These are phyloP conservation scores for Protea cynaroides DNA, from an alignment of 164 flowering plant genomes.

Conservation along the genomic window DNA sequence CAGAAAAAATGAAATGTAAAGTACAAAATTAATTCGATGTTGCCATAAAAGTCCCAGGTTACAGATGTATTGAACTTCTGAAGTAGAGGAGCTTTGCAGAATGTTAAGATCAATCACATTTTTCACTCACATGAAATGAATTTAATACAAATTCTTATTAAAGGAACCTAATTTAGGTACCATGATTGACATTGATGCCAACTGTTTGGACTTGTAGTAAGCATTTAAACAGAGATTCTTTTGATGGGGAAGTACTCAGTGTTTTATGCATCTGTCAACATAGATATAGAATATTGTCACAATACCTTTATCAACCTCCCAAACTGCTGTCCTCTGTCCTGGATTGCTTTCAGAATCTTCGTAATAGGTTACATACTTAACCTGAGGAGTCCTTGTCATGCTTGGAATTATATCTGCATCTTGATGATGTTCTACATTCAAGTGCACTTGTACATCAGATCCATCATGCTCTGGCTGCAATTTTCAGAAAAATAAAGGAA, in stretches of 20 bases:
- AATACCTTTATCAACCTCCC: constrained; percentile 91
- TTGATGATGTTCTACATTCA: constrained; percentile 66
- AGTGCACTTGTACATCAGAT: constrained; percentile 74
- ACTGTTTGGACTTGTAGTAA: too few relatives aligned
- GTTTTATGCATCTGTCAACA: background rate
- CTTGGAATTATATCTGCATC: constrained; percentile 74
- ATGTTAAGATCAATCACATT: too few relatives aligned
- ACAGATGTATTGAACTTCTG: too few relatives aligned
- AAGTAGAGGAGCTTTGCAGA: too few relatives aligned
- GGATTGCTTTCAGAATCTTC: constrained; percentile 96
- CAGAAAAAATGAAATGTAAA: too few relatives aligned
- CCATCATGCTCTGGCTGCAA: constrained; percentile 95
- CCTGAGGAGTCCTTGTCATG: constrained; percentile 77
- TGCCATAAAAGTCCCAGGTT: too few relatives aligned
- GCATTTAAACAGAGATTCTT: too few relatives aligned
- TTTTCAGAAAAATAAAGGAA: background rate
- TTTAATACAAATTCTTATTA: too few relatives aligned
- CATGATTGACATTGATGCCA: too few relatives aligned
- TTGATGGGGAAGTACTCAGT: background rate
- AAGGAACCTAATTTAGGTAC: too few relatives aligned
- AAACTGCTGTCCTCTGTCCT: constrained; percentile 88
- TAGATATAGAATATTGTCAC: background rate
- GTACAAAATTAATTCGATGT: too few relatives aligned
- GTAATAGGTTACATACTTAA: constrained; percentile 85
- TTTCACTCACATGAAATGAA: too few relatives aligned